Conservation (phyloP, 805 yeast genomes). For the Barnettozyma vustinii region DNA sequence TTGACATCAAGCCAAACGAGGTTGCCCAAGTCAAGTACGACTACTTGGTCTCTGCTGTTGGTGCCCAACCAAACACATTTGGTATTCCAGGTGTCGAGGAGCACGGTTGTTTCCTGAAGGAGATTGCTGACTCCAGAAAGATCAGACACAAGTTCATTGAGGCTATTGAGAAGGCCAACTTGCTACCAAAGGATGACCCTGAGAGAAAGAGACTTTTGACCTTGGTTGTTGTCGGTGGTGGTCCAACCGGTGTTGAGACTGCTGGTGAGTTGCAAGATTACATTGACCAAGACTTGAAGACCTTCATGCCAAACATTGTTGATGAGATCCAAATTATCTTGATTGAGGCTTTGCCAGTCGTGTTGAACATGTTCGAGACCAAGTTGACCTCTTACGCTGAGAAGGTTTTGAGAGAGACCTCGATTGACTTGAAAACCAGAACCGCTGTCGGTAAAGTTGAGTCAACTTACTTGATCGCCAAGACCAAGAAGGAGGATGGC, state of each 20-base stretch:
- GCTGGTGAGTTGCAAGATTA: conserved; percentile 96
- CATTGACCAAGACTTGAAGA: conserved; percentile 81
- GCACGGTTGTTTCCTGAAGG: conserved; percentile 84
- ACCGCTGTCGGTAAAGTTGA: conserved; percentile 88
- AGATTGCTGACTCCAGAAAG: conserved; percentile 80
- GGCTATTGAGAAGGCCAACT: conserved; percentile 81
- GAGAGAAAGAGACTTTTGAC: conserved; percentile 82
- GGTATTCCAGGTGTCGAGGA: conserved; percentile 94
- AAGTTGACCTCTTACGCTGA: conserved; percentile 74
- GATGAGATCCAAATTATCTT: conserved; percentile 77
- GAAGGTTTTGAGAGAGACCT: conserved; percentile 60
- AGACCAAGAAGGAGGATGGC: conserved; percentile 63
- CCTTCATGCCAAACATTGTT: conserved; percentile 85
- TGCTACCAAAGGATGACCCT: conserved; percentile 63
- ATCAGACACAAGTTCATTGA: conserved; percentile 81
- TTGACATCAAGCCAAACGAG: conserved; percentile 27
- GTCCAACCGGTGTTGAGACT: conserved; percentile 97
- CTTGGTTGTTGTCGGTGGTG: conserved; percentile 95
- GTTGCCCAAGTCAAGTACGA: conserved; percentile 58
- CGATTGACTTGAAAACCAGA: conserved; percentile 71
- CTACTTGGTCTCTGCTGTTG: conserved; percentile 86
- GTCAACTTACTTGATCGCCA: conserved; percentile 62
- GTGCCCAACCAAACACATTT: conserved; percentile 91
- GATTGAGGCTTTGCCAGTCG: conserved; percentile 89
- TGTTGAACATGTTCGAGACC: conserved; percentile 67